Evolutionary conservation across 2,329 filamentous ascomycete species (phyloP), one percentile per base, ranked within the genome.

Genomic region (Aspergillus sp.): DNA sequence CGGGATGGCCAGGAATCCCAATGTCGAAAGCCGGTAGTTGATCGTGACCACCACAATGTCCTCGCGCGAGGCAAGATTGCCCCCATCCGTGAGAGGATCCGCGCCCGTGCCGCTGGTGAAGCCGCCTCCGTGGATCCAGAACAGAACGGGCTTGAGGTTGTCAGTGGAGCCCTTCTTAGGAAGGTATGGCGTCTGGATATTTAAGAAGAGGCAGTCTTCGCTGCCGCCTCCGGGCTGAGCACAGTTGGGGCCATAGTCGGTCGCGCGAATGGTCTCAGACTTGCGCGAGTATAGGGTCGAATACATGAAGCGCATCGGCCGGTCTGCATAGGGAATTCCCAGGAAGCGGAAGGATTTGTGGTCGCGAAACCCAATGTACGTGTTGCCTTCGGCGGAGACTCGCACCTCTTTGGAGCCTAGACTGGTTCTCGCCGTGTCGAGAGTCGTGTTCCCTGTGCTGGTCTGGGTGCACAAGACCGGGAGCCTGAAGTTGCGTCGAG

Each of bases 21-120:
- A 73, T 0, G 80, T 82, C 0, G 73, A 75, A 6, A 84, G 68
- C 16, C 83, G 78, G 64, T 85, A 85, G 68, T 85, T 84, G 69
- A 84, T 79, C 8, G 67, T 68, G 4, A 85, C 82, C 5, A 82
- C 74, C 0, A 85, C 79, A 19, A 84, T 74, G 55, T 84, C 82
- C 36, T 81, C 81, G 41, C 81, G 76, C 5, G 80, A 82, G 0
- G 79, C 81, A 3, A 84, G 69, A 55, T 81, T 81, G 3, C 78
- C 81, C 17, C 80, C 79, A 56, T 85, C 82, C 3, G 61, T 62
- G 4, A 63, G 58, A 19, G 62, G 57, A 47, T 67, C 63, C 0
- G 67, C 56, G 7, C 65, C 73, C 48, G 61, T 70, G 2, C 82
- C 81, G 10, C 73, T 71, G 0, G 74, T 77, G 54, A 83, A 83